Evolutionary conservation across 768 basidiomycete genomes (phyloP).

Genomic region (Tylopilus sp.): DNA sequence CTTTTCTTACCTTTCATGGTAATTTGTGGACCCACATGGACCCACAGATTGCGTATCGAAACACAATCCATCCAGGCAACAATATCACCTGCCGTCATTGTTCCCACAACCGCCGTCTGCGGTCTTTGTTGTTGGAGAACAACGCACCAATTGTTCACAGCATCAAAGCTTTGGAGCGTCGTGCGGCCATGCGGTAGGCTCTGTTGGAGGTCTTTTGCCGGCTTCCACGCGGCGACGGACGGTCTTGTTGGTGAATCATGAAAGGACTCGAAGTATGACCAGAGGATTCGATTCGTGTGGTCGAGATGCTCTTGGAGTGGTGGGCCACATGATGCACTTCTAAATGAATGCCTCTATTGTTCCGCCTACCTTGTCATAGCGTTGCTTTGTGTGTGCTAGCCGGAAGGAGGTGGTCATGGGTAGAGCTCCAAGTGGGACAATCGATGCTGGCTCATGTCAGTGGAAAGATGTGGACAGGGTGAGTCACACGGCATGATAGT

Average conservation of each 20-base stretch:
- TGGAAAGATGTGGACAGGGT: too few relatives aligned
- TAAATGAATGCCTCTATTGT: not conserved
- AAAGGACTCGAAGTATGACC: not conserved
- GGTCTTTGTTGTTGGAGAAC: not conserved
- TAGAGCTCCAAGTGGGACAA: too few relatives aligned
- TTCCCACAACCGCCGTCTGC: not conserved
- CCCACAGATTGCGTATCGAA: slow-evolving; percentile 14
- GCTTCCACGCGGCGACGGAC: not conserved
- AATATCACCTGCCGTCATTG: slow-evolving; percentile 4
- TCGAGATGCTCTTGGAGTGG: not conserved
- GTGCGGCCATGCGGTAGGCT: not conserved
- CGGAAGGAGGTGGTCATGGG: too few relatives aligned
- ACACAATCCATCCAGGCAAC: slow-evolving; percentile 25
- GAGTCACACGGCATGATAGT: not conserved
- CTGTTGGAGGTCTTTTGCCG: too few relatives aligned
- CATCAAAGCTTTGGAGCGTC: not conserved
- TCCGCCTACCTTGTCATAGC: not conserved
- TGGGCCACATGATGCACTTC: not conserved
- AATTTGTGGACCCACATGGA: slow-evolving; percentile 31
- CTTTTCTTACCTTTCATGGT: slow-evolving; percentile 18
- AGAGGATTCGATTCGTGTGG: too few relatives aligned
- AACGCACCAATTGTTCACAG: slow-evolving; percentile 6
- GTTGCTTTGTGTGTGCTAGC: not conserved
- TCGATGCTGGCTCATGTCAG: not conserved
- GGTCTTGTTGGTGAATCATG: not conserved